Evolutionary conservation across 306 rosid species (phyloP), one percentile per base, ranked within the genome.

Genomic region (Vigna mungo): DNA sequence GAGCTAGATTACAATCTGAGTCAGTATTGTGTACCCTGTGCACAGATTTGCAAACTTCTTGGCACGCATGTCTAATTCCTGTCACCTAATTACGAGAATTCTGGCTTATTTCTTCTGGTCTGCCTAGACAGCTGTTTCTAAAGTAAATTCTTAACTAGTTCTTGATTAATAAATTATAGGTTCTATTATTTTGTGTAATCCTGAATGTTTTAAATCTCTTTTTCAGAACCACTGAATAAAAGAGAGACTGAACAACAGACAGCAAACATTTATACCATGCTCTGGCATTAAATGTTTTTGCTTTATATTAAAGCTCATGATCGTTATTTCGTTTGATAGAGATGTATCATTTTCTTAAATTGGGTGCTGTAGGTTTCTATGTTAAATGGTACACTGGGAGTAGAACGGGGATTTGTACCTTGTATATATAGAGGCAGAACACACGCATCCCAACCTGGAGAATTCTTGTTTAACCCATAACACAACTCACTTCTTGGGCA

Each of bases 201-300:
- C 78, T 68, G 67, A 82, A 78, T 63, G 76, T 70, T 52, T 69
- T 52, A 72, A 66, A 86, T 79, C 73, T 75, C 58, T 80, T 79
- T 87, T 85, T 87, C 90, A 86, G 84, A 86, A 66, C 77, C 74
- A 34, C 62, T 74, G 83, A 68, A 68, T 79, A 77, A 83, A 77
- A 74, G 80, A 80, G 72, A 71, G 74, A 75, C 75, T 67, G 74
- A 76, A 76, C 84, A 51, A 71, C 80, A 80, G 78, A 78, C 77
- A 60, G 84, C 81, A 77, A 47, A 73, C 83, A 69, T 62, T 52
- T 74, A 73, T 74, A 34, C 49, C 72, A 36, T 72, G 71, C 65
- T 70, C 18, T 80, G 77, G 68, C 71, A 71, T 46, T 54, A 55
- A 7, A 37, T 67, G 73, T 32, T 12, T 73, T 34, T 75, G 37